A percentile compares a stretch with the other conserved stretches of the same genome.
phyloP scores from a whole-genome alignment of 176 grass and related monocot species.

The Alloteropsis semialata region DNA sequence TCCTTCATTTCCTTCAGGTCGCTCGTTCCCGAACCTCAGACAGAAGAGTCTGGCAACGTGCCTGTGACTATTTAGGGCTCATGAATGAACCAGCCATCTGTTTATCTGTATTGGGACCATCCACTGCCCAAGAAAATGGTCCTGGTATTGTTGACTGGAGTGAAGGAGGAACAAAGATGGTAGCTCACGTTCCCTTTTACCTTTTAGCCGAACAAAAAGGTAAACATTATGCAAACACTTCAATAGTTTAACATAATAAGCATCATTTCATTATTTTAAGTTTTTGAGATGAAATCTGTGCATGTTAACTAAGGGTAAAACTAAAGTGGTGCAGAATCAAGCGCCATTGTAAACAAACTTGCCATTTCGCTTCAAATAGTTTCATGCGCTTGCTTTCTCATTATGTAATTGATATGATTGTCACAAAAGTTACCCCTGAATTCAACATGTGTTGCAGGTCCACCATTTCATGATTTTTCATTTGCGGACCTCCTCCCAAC shows the following conservation, averaged over 20 bases:
- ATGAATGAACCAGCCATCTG: slow-evolving; percentile 88
- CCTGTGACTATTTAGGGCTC: slow-evolving; percentile 91
- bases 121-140: slow-evolving; percentile 54
- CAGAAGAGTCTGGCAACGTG: slow-evolving; percentile 79
- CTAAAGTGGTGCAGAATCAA: not conserved
- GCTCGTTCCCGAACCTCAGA: slow-evolving; percentile 73
- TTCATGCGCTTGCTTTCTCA: not conserved
- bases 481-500: slow-evolving; percentile 64
- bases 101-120: slow-evolving; percentile 75
- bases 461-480: slow-evolving; percentile 83
- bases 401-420: not conserved
- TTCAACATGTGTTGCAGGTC: slow-evolving; percentile 48
- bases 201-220: slow-evolving; percentile 69
- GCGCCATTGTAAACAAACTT: not conserved
- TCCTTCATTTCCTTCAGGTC: slow-evolving; percentile 46
- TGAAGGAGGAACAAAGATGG: slow-evolving; percentile 79
- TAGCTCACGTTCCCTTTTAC: slow-evolving; percentile 92
- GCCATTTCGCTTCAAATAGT: not conserved
- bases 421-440: not conserved
- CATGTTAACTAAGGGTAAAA: not conserved
- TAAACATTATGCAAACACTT: slow-evolving; percentile 40
- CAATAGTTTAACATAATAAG: not conserved
- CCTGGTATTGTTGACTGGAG: slow-evolving; percentile 92
- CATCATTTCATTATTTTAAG: not conserved
- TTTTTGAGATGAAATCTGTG: not conserved